phyloP scores from a whole-genome alignment of 2,329 filamentous ascomycete species.

The Xylaria sp. region DNA sequence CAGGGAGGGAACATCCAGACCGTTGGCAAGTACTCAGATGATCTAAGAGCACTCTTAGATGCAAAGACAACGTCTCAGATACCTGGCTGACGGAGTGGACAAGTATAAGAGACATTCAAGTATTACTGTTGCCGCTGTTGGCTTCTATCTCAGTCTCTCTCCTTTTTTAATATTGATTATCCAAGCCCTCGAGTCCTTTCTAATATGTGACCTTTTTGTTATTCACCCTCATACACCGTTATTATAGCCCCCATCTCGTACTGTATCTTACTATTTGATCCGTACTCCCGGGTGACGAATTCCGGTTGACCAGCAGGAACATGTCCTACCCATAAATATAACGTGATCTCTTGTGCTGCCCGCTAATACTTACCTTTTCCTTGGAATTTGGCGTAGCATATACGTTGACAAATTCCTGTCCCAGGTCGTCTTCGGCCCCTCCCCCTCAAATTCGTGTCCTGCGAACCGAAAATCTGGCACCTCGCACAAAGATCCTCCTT shows the following conservation, averaged over 20 bases:
- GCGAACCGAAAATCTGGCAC: conserved; percentile 34
- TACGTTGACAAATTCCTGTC: conserved; percentile 5
- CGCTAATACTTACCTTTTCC: not conserved
- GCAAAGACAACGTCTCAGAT: not conserved
- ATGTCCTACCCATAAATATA: not conserved
- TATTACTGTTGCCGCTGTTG: not conserved
- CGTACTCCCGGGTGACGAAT: conserved; percentile 6
- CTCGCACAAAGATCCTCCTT: conserved; percentile 32
- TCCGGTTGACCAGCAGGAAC: not conserved
- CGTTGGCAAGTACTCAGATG: not conserved
- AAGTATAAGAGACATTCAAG: not conserved
- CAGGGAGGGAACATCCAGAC: conserved; percentile 1
- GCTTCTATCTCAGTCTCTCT: not conserved
- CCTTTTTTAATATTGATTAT: not conserved
- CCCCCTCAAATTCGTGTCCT: conserved; percentile 21
- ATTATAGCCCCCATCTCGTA: not conserved
- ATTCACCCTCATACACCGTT: not conserved
- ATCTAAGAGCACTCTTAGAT: not conserved
- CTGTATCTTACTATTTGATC: conserved; percentile 1
- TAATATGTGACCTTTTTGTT: too few species aligned
- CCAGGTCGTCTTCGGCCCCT: not conserved
- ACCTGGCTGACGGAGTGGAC: not conserved
- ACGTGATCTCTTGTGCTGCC: conserved; percentile 1
- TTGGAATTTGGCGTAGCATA: conserved; percentile 1
- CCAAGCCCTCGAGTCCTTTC: too few species aligned